These are phyloP conservation scores for Lathyrus aphaca DNA, from an alignment of 306 rosid species.

Conservation along the genomic window DNA sequence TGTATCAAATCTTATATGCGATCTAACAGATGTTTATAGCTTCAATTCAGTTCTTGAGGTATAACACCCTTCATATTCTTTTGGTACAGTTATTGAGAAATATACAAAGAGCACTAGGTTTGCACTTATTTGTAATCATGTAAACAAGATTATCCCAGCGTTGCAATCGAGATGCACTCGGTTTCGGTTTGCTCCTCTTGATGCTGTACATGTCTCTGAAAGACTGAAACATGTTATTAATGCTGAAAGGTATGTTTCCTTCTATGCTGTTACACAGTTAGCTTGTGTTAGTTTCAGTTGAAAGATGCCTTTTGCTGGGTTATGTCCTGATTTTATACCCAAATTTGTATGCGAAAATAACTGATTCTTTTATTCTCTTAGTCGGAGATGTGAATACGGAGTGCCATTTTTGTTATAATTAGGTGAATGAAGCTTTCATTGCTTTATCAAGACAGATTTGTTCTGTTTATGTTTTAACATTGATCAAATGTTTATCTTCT, in stretches of 20 bases:
- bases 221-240: slow-evolving; percentile 82
- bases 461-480: slow-evolving; percentile 4
- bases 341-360: background rate
- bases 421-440: slow-evolving; percentile 1
- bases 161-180: slow-evolving; percentile 96
- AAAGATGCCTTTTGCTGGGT: background rate
- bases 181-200: slow-evolving; percentile 97
- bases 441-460: slow-evolving; percentile 9
- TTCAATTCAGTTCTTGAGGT: slow-evolving; percentile 26
- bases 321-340: slow-evolving; percentile 8
- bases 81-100: slow-evolving; percentile 82
- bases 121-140: slow-evolving; percentile 90
- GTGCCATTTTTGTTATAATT: slow-evolving; percentile 20
- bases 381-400: background rate
- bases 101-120: slow-evolving; percentile 89
- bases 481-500: slow-evolving; percentile 16
- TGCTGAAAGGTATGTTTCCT: slow-evolving; percentile 66
- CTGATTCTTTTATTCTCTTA: slow-evolving; percentile 1
- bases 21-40: background rate
- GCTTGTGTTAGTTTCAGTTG: background rate
- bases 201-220: slow-evolving; percentile 75
- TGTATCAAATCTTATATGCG: background rate
- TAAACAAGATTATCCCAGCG: slow-evolving; percentile 96
- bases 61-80: slow-evolving; percentile 27
- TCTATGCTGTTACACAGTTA: slow-evolving; percentile 22